These are phyloP conservation scores for Leptographium procerum DNA, from an alignment of 2,329 filamentous ascomycete genomes.

Conservation along the genomic window DNA sequence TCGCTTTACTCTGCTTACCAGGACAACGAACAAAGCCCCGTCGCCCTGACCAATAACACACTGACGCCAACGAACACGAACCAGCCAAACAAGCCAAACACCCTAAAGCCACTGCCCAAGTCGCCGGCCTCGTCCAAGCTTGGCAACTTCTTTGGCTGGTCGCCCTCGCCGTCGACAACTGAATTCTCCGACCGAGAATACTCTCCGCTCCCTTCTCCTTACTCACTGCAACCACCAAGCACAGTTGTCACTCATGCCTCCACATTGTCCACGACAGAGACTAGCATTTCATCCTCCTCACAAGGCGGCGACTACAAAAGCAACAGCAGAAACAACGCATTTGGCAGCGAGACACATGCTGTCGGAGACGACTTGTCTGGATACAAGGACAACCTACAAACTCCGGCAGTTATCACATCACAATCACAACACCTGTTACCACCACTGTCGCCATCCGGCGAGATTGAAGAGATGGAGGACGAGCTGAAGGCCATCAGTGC, in stretches of 20 bases:
- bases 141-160: slow-evolving; percentile 44
- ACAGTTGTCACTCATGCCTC: slow-evolving; percentile 29
- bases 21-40: not conserved
- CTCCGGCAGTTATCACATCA: slow-evolving; percentile 26
- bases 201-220: slow-evolving; percentile 40
- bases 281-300: slow-evolving; percentile 21
- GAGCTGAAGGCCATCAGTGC: slow-evolving; percentile 88
- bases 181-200: slow-evolving; percentile 37
- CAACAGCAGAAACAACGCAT: not conserved
- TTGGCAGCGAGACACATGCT: slow-evolving; percentile 24
- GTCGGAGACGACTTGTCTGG: slow-evolving; percentile 30
- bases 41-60: not conserved
- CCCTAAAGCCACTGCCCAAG: slow-evolving; percentile 29
- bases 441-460: slow-evolving; percentile 22
- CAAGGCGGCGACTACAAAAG: not conserved
- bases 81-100: slow-evolving; percentile 6
- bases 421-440: slow-evolving; percentile 16
- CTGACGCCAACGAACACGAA: not conserved
- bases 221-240: slow-evolving; percentile 27
- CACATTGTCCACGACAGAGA: slow-evolving; percentile 22
- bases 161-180: slow-evolving; percentile 31
- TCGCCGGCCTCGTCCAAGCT: slow-evolving; percentile 40
- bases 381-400: slow-evolving; percentile 42
- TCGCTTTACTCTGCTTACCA: slow-evolving; percentile 2
- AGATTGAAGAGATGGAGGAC: slow-evolving; percentile 83